Evolutionary conservation across 768 basidiomycete species (phyloP), one percentile per base, ranked within the genome.

Genomic region (Agrocybe praecox): DNA sequence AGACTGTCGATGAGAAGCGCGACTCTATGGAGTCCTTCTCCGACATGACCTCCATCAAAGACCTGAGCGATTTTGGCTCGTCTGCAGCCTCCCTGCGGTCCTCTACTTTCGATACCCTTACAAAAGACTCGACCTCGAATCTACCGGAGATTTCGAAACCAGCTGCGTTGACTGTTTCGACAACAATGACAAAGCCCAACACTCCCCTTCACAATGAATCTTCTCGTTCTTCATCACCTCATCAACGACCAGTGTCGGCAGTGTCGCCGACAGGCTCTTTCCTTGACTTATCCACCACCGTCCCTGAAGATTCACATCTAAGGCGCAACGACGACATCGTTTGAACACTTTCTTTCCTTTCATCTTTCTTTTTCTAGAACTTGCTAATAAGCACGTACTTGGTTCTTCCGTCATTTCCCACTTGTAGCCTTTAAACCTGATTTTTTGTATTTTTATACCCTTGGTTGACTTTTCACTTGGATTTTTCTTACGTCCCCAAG

Each of bases 21-120:
- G 68, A 71, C 55, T 69, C 67, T 4, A 15, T 67, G 43, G 65
- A 68, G 43, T 58, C 67, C 4, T 40, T 69, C n/a, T 65, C 70
- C 11, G 67, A 67, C 22, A 29, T 68, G 40, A 63, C 64, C 23
- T 62, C 64, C 2, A 22, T 65, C 21, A 61, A 62, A 19, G 63
- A 68, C 21, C n/a, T n/a, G n/a, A 62, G 62, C 44, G 63, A 60
- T 6, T 53, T 59, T 21, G 52, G 55, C 11, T 59, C 60, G 1
- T 56, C 60, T 48, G 36, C 47, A 18, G 50, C 45, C 22, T 60
- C 57, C 1, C 47, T 42, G 2, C 21, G 56, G 3, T 47, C 49
- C 40, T 62, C 58, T 17, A 55, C 60, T 11, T 53, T 56, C 34
- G 58, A 52, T 24, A 58, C 61, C 8, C 59, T 60, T 17, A 58